Base-by-base conservation (phyloP, 2,329 filamentous ascomycete species). In the Nothophoma quercina region DNA sequence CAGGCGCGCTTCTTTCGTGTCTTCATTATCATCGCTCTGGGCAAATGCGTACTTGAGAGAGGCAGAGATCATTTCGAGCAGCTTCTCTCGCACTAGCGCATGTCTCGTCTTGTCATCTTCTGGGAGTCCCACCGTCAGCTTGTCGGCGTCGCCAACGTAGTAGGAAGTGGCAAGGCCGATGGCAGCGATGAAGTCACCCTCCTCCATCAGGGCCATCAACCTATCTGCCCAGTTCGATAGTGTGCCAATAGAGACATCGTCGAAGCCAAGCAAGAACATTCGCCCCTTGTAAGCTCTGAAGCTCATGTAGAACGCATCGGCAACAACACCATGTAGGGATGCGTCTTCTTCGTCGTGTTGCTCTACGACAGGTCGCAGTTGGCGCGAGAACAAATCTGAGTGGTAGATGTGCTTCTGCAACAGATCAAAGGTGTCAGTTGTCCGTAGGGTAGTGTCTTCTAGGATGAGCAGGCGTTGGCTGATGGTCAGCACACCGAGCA, bases 221-320 rank as follows among this genome's bases (percentile, higher is more conserved):
- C 95, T 84, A 73, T 99, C 95, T 2, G 95, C 93, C 95, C 95
- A 99, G 63, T 99, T 99, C 0, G 95, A 98, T 26, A 99, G 77
- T 4, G 89, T 90, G 2, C 95, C 95, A 39, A 98, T 90, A 0
- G 91, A 91, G 32, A 97, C 80, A 68, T 98, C 93, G 68, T 93
- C 95, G 77, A 93, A 93, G n/a, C 95, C 93, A 7, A 99, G 81
- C 4, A 98, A 78, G 68, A 99, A 99, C 28, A 97, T 81, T 23
- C 93, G 85, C 5, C 95, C 93, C 74, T 98, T 99, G 77, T 98
- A 99, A 3, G 91, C 85, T 67, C 90, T 91, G 75, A 98, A 93
- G 74, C 93, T 97, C 91, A 98, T 98, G 70, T 93, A 93, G 65
- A 97, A 99, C 0, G 93, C 95, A 79, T 99, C 95, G 7, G 93